Evolutionary conservation across 2,329 filamentous ascomycete species (phyloP).

Genomic region (Paecilomyces formosus): DNA sequence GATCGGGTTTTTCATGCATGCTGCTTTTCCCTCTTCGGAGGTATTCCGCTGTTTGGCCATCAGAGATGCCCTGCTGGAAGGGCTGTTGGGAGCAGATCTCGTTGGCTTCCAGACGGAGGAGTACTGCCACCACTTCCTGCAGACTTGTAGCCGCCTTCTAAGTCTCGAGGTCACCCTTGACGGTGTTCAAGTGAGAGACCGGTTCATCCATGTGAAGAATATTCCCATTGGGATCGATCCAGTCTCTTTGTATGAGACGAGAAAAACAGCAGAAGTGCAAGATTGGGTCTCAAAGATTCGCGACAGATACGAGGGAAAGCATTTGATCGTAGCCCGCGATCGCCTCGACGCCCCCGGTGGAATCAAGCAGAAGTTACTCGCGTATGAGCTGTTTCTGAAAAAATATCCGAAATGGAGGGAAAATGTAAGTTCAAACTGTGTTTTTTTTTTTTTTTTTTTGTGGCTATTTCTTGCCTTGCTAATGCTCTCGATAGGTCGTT

Average conservation of each 20-base stretch:
- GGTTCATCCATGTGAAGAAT: conserved; percentile 77
- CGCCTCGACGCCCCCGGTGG: conserved; percentile 88
- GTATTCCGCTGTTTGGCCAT: conserved; percentile 84
- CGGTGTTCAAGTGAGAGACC: conserved; percentile 78
- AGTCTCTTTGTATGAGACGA: conserved; percentile 59
- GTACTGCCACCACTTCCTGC: conserved; percentile 85
- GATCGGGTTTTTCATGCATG: conserved; percentile 93
- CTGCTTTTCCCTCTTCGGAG: conserved; percentile 90
- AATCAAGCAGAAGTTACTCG: conserved; percentile 83
- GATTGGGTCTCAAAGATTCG: conserved; percentile 71
- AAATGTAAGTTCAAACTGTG: conserved; percentile 37
- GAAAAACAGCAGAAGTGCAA: conserved; percentile 62
- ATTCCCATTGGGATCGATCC: conserved; percentile 84
- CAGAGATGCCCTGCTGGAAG: conserved; percentile 75
- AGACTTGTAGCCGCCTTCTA: conserved; percentile 83
- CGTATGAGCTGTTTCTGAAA: conserved; percentile 86
- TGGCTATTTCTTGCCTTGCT: background rate
- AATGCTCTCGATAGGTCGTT: conserved; percentile 51
- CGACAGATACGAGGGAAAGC: conserved; percentile 77
- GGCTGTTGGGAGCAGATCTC: conserved; percentile 85
- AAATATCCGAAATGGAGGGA: conserved; percentile 83
- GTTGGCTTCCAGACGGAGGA: conserved; percentile 90
- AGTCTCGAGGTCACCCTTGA: conserved; percentile 77
- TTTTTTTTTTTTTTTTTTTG: background rate
- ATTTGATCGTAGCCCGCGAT: conserved; percentile 83